These are phyloP conservation scores for Beta corolliflora DNA, from an alignment of 179 eudicot species.

Conservation along the genomic window DNA sequence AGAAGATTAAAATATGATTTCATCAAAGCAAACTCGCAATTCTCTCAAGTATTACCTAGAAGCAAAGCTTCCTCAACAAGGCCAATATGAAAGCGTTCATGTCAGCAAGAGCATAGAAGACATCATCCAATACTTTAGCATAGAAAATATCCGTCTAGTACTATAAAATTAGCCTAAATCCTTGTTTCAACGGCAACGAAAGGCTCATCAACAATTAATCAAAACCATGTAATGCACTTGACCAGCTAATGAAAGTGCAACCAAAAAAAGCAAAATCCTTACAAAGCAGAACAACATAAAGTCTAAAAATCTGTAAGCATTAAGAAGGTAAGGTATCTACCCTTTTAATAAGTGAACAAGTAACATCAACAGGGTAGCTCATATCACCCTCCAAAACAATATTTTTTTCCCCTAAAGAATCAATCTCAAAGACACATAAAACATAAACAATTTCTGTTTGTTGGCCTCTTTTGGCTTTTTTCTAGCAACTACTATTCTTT, in stretches of 20 bases:
- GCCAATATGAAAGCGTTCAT: background rate
- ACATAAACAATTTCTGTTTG: background rate
- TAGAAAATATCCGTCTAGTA: background rate
- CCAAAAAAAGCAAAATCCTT: background rate
- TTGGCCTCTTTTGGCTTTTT: slow-evolving; percentile 1
- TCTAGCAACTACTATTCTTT: slow-evolving; percentile 21
- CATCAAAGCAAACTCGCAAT: background rate
- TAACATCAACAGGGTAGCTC: slow-evolving; percentile 34
- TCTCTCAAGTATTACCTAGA: background rate
- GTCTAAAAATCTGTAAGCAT: slow-evolving; percentile 13
- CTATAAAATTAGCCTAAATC: background rate
- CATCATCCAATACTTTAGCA: background rate
- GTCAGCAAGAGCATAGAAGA: background rate
- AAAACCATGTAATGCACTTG: background rate
- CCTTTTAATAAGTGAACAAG: slow-evolving; percentile 34
- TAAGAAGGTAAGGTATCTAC: slow-evolving; percentile 35
- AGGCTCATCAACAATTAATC: slow-evolving; percentile 8
- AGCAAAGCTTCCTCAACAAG: slow-evolving; percentile 4
- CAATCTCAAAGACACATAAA: background rate
- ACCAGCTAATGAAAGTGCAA: slow-evolving; percentile 1
- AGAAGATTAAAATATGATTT: background rate
- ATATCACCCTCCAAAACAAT: slow-evolving; percentile 1
- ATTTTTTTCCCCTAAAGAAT: background rate
- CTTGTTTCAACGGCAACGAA: slow-evolving; percentile 8
- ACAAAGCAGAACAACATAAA: background rate